Base-by-base conservation (phyloP, 106 monocot genomes). In the Platanthera guangdongensis region DNA sequence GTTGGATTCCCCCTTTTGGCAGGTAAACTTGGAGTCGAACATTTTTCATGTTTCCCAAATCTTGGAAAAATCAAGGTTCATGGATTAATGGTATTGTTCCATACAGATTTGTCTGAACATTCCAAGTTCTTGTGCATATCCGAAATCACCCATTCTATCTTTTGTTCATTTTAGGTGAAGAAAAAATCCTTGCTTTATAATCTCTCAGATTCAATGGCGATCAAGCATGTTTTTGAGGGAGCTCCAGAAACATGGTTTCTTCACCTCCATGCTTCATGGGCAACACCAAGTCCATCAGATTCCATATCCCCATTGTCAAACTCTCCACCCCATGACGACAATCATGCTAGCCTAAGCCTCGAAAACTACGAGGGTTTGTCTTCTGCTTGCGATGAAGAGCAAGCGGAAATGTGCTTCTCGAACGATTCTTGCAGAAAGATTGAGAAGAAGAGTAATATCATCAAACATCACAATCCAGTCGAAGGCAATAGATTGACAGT, bases 11-110 rank as follows among this genome's bases (percentile, higher is more conserved):
- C 6, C 6, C 13, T 47, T 46, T 70, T 70, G 70, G 52, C 79
- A 85, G 85, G 63, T 52, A 85, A 82, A 73, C 71, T 85, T 52
- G 79, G 12, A 14, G 25, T 21, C 39, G 86, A 86, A 73, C 86
- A 86, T 49, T 76, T 45, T 16, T 62, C 15, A 15, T 82, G 82
- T 70, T 82, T 86, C 52, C 79, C 80, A 46, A 13, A 74, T 64
- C 21, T 80, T 68, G 86, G 86, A 77, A 52, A 86, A 59, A 82
- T 86, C 74, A 80, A 86, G 77, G 76, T 82, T 51, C 82, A 76
- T 48, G n/a, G 67, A 62, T 68, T 86, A 18, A 64, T 82, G 86
- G 86, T 82, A 82, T 47, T 4, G 5, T 51, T 50, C 46, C 32
- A 9, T 16, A 30, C 67, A 25, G 8, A 12, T 1, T 7, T 32